Evolutionary conservation across 768 basidiomycete species (phyloP).

Genomic region (Xerocomus brunneocitrinus): DNA sequence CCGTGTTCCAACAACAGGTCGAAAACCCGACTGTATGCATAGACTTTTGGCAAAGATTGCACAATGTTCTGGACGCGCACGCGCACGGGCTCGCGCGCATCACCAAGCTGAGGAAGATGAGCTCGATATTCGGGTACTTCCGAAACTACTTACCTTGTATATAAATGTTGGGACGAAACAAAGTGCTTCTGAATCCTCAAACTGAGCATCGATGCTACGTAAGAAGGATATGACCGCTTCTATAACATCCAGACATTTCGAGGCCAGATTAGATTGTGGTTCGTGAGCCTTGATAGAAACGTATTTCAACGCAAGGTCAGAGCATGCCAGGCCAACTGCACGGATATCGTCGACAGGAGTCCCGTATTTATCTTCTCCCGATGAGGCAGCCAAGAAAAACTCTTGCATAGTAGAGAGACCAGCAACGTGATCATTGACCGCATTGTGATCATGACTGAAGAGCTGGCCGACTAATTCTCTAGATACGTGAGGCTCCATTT

Average conservation of each 20-base stretch:
- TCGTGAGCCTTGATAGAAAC: conserved; percentile 86
- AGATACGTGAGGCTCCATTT: conserved; percentile 85
- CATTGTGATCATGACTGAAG: conserved; percentile 95
- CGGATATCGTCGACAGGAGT: conserved; percentile 45
- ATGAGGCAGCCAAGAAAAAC: conserved; percentile 58
- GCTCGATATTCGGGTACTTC: neutral
- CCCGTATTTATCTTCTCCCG: conserved; percentile 51
- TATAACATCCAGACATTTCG: conserved; percentile 84
- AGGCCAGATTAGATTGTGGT: conserved; percentile 83
- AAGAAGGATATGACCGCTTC: conserved; percentile 76
- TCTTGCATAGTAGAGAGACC: conserved; percentile 73
- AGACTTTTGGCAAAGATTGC: conserved; percentile 81
- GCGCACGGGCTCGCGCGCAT: conserved; percentile 80
- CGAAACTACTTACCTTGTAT: conserved; percentile 60
- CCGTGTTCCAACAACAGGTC: conserved; percentile 86
- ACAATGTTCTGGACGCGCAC: conserved; percentile 79
- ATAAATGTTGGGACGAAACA: conserved; percentile 89
- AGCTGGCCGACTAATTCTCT: conserved; percentile 71
- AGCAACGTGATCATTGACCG: conserved; percentile 86
- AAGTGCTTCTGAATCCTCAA: conserved; percentile 81
- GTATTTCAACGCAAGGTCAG: conserved; percentile 92
- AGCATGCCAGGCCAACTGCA: conserved; percentile 73
- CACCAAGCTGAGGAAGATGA: conserved; percentile 66
- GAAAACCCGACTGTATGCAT: conserved; percentile 90
- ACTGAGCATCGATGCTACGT: conserved; percentile 64